Percentiles rank a stretch among this genome's conserved stretches.
phyloP scores from a whole-genome alignment of 345 rosid genomes.

The Citrus australasica region DNA sequence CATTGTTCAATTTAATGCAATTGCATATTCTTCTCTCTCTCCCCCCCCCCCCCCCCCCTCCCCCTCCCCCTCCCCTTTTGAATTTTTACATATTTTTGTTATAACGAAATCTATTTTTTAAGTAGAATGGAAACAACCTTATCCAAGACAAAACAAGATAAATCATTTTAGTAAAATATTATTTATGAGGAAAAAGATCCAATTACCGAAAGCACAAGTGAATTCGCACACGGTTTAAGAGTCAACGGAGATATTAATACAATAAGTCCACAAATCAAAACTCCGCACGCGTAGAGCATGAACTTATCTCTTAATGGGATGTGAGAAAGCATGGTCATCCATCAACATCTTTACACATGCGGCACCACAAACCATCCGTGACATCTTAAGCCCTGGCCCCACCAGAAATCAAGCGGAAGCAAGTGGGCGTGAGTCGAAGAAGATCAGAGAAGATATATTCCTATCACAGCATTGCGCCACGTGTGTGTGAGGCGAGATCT shows the following conservation, averaged over 20 bases:
- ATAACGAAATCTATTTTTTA: no score
- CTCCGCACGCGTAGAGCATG: not conserved
- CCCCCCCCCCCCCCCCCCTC: rapidly evolving
- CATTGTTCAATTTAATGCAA: no score
- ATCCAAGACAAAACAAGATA: not conserved
- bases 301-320: not conserved
- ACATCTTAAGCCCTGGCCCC: not conserved
- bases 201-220: not conserved
- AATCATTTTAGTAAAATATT: no score
- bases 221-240: not conserved
- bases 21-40: no score
- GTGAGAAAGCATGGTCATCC: not conserved
- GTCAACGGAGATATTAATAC: not conserved
- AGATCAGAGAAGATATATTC: conserved; percentile 33
- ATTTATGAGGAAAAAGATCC: not conserved
- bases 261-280: not conserved
- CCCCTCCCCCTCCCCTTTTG: no score
- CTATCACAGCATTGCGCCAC: conserved; percentile 24
- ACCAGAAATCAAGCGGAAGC: not conserved
- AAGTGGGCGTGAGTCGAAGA: not conserved
- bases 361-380: not conserved
- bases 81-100: no score
- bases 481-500: not conserved
- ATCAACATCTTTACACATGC: not conserved
- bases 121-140: not conserved